Evolutionary conservation across 176 grass and related monocot genomes (phyloP).

Genomic region (Microstegium vimineum): DNA sequence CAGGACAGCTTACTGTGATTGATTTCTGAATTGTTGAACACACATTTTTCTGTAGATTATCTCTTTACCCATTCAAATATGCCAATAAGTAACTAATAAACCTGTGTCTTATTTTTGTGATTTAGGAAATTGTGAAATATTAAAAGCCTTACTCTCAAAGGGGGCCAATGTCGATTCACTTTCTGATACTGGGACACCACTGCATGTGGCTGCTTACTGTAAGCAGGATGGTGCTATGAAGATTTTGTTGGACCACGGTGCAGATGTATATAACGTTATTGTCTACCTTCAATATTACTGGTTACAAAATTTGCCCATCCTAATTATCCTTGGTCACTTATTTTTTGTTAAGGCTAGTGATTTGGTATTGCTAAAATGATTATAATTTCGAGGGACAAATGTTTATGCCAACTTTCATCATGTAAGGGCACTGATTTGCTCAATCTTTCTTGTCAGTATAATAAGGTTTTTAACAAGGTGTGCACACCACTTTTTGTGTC

Average conservation of each 20-base stretch:
- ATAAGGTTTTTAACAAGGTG: background rate
- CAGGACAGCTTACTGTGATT: background rate
- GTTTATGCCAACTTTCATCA: background rate
- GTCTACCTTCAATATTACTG: background rate
- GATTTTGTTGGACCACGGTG: constrained; percentile 31
- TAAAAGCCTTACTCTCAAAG: constrained; percentile 35
- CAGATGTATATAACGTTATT: constrained; percentile 22
- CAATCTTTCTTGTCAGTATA: constrained; percentile 11
- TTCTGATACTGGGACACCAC: constrained; percentile 15
- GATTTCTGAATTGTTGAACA: background rate
- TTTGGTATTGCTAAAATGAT: background rate
- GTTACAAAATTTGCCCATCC: background rate
- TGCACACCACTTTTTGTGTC: constrained; percentile 15
- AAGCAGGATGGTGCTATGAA: constrained; percentile 23
- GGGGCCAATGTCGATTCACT: constrained; percentile 10
- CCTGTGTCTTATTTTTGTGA: background rate
- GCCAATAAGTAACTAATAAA: background rate
- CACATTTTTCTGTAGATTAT: background rate
- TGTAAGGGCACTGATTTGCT: background rate
- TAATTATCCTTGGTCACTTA: background rate
- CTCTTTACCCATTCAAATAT: background rate
- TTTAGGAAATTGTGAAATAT: constrained; percentile 24
- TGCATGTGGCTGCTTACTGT: constrained; percentile 14
- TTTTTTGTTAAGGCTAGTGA: background rate
- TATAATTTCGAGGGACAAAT: background rate